These are phyloP conservation scores for Rhododendron kiyosumense DNA, from an alignment of 148 eudicot genomes.

Conservation along the genomic window DNA sequence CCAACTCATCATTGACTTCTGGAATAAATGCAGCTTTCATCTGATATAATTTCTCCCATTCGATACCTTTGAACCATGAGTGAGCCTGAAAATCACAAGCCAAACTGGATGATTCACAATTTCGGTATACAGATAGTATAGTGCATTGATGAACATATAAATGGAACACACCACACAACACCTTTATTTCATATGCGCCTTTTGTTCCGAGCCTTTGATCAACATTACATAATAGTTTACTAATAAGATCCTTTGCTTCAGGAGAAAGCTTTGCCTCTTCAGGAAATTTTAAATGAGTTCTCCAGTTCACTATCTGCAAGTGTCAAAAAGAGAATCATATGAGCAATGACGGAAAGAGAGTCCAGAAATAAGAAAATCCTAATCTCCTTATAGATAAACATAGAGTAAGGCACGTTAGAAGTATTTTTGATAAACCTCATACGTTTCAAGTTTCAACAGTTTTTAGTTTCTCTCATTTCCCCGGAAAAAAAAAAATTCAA, in stretches of 20 bases:
- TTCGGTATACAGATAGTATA: neutral
- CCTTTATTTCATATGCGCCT: constrained; percentile 96
- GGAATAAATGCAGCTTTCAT: constrained; percentile 96
- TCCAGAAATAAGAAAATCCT: neutral
- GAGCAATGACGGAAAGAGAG: neutral
- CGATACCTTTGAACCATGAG: constrained; percentile 84
- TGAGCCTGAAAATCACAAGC: constrained; percentile 53
- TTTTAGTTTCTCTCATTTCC: neutral
- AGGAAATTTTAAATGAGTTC: constrained; percentile 92
- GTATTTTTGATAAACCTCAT: neutral
- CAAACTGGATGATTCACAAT: constrained; percentile 4
- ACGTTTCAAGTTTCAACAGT: neutral
- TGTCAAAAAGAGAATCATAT: neutral
- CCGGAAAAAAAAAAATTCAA: neutral
- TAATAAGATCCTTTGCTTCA: constrained; percentile 95
- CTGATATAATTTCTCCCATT: constrained; percentile 85
- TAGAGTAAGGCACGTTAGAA: neutral
- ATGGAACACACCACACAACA: constrained; percentile 25
- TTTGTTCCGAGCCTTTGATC: constrained; percentile 91
- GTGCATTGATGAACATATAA: constrained; percentile 7
- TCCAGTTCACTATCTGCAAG: constrained; percentile 94
- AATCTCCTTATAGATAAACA: neutral
- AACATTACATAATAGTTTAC: constrained; percentile 89
- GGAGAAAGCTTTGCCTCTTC: constrained; percentile 92
- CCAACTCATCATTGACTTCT: constrained; percentile 96